Base-by-base conservation (phyloP, 169 alveolate species). In the Plasmodium fragile region DNA sequence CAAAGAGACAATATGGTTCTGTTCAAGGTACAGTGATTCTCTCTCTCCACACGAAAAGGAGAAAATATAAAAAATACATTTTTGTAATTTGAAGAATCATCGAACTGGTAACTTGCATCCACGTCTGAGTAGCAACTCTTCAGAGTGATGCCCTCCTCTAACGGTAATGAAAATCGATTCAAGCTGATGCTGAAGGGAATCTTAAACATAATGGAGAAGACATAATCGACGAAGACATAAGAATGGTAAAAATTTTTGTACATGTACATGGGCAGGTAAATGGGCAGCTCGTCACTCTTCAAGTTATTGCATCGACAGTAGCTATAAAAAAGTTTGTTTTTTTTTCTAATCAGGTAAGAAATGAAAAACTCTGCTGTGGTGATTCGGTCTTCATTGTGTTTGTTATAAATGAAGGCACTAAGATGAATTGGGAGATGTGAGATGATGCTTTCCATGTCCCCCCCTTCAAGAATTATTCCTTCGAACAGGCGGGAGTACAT, bases 371-470 rank as follows among this genome's bases (percentile, higher is more conserved):
- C 90, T 3, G 69, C 41, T 55, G 49, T 78, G 1, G 89, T 78
- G 18, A 65, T 87, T 59, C 71, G 77, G 52, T 87, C 93, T n/a
- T 87, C 93, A 55, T 41, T 87, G n/a, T 87, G 81, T 78, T 79
- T 87, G 25, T 79, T 87, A 28, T 55, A 87, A 39, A 87, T 2
- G 55, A 78, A 87, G n/a, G 93, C 59, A 87, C 90, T 55, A 10
- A 87, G 70, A 87, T 87, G 93, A 16, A 87, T 25, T 0, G 93
- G 93, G 5, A 87, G 43, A 4, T 77, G 34, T 4, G 93, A 59
- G 25, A 87, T 87, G 3, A 87, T 22, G 18, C 49, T 18, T 87
- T 75, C 93, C 1, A 87, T 36, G 3, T 65, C 72, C 28, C 45
- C 72, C 28, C 45, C 71, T 34, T 78, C 93, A 18, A 87, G 13